A percentile compares a stretch with the other conserved stretches of the same genome.
Conservation (phyloP, 2,329 filamentous ascomycete genomes). For the Penicillium sumatraense region DNA sequence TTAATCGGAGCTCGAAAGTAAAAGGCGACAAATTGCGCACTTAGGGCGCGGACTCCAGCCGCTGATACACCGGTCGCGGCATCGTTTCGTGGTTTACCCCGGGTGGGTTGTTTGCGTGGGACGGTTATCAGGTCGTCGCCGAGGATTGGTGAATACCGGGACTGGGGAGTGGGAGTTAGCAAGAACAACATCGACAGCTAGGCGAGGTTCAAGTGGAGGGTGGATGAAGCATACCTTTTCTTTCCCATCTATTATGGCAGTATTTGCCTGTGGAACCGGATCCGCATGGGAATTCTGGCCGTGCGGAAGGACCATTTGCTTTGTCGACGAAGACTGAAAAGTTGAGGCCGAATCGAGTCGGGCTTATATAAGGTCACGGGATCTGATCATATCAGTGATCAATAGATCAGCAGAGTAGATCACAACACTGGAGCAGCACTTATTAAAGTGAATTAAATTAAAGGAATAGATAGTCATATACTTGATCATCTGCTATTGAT, state of each 20-base stretch:
- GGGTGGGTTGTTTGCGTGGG: constrained; percentile 12
- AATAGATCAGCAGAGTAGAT: no score
- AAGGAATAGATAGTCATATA: no score
- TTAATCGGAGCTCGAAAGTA: constrained; percentile 92
- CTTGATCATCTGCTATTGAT: no score
- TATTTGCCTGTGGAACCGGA: not conserved
- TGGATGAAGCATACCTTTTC: not conserved
- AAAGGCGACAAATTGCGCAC: constrained; percentile 81
- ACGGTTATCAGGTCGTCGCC: not conserved
- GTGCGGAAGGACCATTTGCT: constrained; percentile 7
- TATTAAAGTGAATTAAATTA: no score
- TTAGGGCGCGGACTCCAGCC: constrained; percentile 80
- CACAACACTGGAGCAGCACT: no score
- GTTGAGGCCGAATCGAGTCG: not conserved
- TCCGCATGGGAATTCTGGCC: constrained; percentile 3
- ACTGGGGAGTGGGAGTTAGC: not conserved
- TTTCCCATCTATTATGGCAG: not conserved
- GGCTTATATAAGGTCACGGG: constrained; percentile 1
- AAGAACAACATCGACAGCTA: not conserved
- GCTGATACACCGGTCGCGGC: constrained; percentile 78
- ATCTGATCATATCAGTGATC: no score
- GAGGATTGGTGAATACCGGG: constrained; percentile 1
- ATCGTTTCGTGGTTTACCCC: constrained; percentile 61
- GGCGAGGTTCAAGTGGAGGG: not conserved
- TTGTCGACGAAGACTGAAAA: not conserved